Evolutionary conservation across 768 basidiomycete species (phyloP), one percentile per base, ranked within the genome.

Genomic region (Holtermanniella nyarrowii): DNA sequence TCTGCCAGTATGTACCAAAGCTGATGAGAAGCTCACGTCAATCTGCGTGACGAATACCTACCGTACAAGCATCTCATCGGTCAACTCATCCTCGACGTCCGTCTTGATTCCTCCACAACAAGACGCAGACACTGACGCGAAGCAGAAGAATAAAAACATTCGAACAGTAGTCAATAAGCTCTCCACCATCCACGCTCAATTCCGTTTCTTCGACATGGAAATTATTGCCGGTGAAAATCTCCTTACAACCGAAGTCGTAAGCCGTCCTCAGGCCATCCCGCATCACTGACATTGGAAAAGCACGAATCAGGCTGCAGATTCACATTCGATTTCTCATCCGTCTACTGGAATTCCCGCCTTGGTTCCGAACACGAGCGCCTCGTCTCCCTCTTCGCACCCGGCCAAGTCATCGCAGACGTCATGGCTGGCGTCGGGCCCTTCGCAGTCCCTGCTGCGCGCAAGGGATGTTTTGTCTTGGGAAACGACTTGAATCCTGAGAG

Each of bases 401-500:
- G 66, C 1, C 77, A 82, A 22, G 79, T 97, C 18, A 72, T 97
- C 21, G 90, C 82, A 2, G 95, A 99, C 67, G 89, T 87, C 25
- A 91, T 97, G 69, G 95, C 95, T 0, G 95, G 95, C 13, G 91
- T 99, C 1, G 95, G 95, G 1, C 95, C 95, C 0, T 99, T 99
- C 68, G 85, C 88, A 5, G 72, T 97, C 5, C 95, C 95, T 2
- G 86, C 93, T 1, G 93, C 84, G 1, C 90, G 82, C 74, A 89
- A 86, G 60, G 88, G 90, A 1, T 88, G 86, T 64, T 82, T 80
- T 3, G 86, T 97, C 0, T 74, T 91, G 31, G 91, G 86, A 12
- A 97, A 96, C 58, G 95, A 99, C 69, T 73, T 97, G 52, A 99
- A 99, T 72, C 93, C 93, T 1, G 79, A 82, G 46, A 88, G 88